These are phyloP conservation scores for Botrytis galanthina DNA, from an alignment of 2,329 filamentous ascomycete species.

Conservation along the genomic window DNA sequence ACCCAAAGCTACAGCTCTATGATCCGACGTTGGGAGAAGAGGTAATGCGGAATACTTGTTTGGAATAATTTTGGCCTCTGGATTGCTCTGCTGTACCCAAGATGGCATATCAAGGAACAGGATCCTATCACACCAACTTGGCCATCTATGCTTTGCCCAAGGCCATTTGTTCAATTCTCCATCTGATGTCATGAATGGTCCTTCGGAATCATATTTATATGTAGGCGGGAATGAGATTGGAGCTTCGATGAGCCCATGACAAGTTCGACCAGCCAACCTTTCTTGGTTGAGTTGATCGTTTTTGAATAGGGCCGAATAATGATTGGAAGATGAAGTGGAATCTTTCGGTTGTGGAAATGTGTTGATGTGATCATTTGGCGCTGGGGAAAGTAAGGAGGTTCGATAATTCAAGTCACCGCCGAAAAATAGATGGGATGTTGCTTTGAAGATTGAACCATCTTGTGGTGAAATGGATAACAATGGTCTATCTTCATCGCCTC, in stretches of 20 bases:
- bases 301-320: slow-evolving; percentile 66
- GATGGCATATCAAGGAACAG: slow-evolving; percentile 66
- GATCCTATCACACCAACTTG: slow-evolving; percentile 91
- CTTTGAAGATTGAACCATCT: slow-evolving; percentile 66
- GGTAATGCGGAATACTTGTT: slow-evolving; percentile 72
- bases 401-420: slow-evolving; percentile 95
- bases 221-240: slow-evolving; percentile 81
- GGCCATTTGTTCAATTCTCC: slow-evolving; percentile 54
- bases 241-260: slow-evolving; percentile 77
- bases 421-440: slow-evolving; percentile 76
- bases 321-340: slow-evolving; percentile 50
- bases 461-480: slow-evolving; percentile 43
- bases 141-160: slow-evolving; percentile 82
- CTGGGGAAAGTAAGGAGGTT: slow-evolving; percentile 66
- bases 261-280: slow-evolving; percentile 62
- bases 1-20: slow-evolving; percentile 77
- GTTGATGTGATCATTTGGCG: slow-evolving; percentile 50
- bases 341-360: slow-evolving; percentile 62
- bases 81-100: slow-evolving; percentile 45
- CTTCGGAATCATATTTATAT: slow-evolving; percentile 74
- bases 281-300: slow-evolving; percentile 80
- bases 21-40: slow-evolving; percentile 79
- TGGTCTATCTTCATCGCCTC: slow-evolving; percentile 43
- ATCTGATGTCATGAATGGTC: slow-evolving; percentile 42
- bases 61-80: slow-evolving; percentile 51